phyloP scores from a whole-genome alignment of 2,329 filamentous ascomycete species.

The Myriosclerotinia duriaeana region DNA sequence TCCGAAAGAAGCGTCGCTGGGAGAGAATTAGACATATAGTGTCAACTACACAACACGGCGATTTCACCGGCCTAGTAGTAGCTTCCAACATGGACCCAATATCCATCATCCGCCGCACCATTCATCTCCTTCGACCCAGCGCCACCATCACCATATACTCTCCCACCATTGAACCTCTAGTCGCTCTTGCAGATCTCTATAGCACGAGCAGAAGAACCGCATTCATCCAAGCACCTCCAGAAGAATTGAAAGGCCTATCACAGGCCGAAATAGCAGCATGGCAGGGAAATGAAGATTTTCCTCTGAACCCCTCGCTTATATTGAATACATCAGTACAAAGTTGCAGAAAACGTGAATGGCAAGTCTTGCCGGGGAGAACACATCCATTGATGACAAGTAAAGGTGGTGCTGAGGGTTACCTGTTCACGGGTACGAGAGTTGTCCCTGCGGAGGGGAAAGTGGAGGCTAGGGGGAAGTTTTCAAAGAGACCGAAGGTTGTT shows the following conservation, averaged over 20 bases:
- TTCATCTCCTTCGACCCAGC: slow-evolving; percentile 80
- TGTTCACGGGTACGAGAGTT: slow-evolving; percentile 82
- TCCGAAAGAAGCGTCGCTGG: slow-evolving; percentile 85
- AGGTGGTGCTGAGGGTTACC: slow-evolving; percentile 85
- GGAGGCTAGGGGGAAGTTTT: slow-evolving; percentile 75
- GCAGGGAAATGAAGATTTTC: slow-evolving; percentile 71
- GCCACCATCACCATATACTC: slow-evolving; percentile 85
- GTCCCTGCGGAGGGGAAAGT: slow-evolving; percentile 77
- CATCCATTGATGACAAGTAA: slow-evolving; percentile 90
- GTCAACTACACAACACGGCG: slow-evolving; percentile 69
- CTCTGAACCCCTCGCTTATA: slow-evolving; percentile 80
- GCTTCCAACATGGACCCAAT: slow-evolving; percentile 79
- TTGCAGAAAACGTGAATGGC: slow-evolving; percentile 75
- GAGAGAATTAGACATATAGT: slow-evolving; percentile 70
- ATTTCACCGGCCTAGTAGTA: slow-evolving; percentile 80
- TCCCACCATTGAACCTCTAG: slow-evolving; percentile 75
- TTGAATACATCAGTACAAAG: slow-evolving; percentile 80
- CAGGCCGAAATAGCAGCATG: slow-evolving; percentile 54
- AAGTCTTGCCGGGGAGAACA: slow-evolving; percentile 86
- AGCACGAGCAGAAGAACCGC: slow-evolving; percentile 76
- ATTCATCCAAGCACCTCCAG: slow-evolving; percentile 59
- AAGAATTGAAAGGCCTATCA: slow-evolving; percentile 45
- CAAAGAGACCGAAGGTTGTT: slow-evolving; percentile 30
- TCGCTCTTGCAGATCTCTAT: slow-evolving; percentile 78
- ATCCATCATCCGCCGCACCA: slow-evolving; percentile 69